A percentile compares a stretch with the other conserved stretches of the same genome.
Evolutionary conservation across 306 rosid species (phyloP).

Genomic region (Fragaria ananassa): DNA sequence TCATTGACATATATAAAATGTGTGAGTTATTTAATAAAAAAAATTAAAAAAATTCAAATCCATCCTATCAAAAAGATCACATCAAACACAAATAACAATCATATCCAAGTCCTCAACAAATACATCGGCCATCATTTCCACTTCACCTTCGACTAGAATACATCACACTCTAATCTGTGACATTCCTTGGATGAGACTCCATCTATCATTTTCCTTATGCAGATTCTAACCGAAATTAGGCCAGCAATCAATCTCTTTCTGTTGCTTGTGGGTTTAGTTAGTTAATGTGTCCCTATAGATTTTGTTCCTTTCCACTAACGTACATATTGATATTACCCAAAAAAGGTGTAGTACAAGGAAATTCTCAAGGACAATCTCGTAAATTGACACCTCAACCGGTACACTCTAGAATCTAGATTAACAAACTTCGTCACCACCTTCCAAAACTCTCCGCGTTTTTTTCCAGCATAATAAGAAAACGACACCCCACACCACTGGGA

Average conservation of each 20-base stretch:
- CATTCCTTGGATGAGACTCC: neutral
- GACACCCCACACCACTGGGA: slow-evolving; percentile 17
- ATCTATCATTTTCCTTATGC: neutral
- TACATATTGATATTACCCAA: neutral
- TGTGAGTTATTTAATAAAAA: too few relatives aligned
- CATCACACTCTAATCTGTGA: too few relatives aligned
- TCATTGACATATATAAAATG: rapidly evolving
- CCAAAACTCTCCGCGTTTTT: neutral
- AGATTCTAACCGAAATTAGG: neutral
- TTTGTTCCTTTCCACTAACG: neutral
- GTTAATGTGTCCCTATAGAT: neutral
- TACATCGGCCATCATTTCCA: too few relatives aligned
- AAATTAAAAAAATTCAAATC: too few relatives aligned
- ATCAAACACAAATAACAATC: too few relatives aligned
- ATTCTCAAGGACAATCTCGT: slow-evolving; percentile 15
- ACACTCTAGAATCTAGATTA: slow-evolving; percentile 33
- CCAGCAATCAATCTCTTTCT: neutral
- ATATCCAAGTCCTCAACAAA: too few relatives aligned
- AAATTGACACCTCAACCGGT: slow-evolving; percentile 21
- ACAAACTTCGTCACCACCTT: neutral
- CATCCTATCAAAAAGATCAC: too few relatives aligned
- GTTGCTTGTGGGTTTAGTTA: neutral
- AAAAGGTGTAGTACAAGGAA: neutral
- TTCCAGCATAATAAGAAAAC: neutral
- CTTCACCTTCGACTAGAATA: too few relatives aligned